Percentiles rank a stretch among this genome's conserved stretches.
Evolutionary conservation across 75 land plant genomes (phyloP).

Genomic region (Pinus tabuliformis): DNA sequence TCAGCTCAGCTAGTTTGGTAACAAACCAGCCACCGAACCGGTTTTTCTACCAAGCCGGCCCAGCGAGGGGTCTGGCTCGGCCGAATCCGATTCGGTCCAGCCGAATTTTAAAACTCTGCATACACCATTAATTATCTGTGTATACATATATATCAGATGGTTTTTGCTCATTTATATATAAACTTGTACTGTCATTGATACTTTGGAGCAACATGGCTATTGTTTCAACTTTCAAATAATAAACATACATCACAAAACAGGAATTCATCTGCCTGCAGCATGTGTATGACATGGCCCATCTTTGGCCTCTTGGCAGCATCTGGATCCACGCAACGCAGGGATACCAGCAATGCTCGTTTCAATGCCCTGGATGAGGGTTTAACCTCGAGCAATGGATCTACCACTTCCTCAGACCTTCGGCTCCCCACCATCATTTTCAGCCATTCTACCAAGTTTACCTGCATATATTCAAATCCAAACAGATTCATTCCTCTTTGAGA

Average conservation of each 20-base stretch:
- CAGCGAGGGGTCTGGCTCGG: too few species aligned
- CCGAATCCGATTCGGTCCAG: too few species aligned
- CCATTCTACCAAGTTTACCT: slow-evolving; percentile 80
- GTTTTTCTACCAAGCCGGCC: too few species aligned
- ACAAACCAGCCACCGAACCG: too few species aligned
- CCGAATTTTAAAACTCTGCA: too few species aligned
- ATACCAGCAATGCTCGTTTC: slow-evolving; percentile 52
- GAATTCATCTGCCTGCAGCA: slow-evolving; percentile 65
- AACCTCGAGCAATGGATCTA: slow-evolving; percentile 45
- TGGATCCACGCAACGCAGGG: slow-evolving; percentile 61
- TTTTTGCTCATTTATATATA: too few species aligned
- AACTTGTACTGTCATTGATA: too few species aligned
- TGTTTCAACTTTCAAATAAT: too few species aligned
- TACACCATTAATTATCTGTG: too few species aligned
- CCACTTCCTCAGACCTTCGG: slow-evolving; percentile 45
- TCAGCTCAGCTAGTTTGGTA: too few species aligned
- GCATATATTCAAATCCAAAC: neutral
- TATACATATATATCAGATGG: too few species aligned
- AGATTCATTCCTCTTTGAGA: neutral
- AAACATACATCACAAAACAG: neutral
- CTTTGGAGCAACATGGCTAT: too few species aligned
- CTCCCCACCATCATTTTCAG: slow-evolving; percentile 50
- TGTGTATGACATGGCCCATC: slow-evolving; percentile 72
- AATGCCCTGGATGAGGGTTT: slow-evolving; percentile 56
- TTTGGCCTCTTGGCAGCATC: slow-evolving; percentile 62